phyloP scores from a whole-genome alignment of 2,329 filamentous ascomycete species.

The Pleomassaria siparia region DNA sequence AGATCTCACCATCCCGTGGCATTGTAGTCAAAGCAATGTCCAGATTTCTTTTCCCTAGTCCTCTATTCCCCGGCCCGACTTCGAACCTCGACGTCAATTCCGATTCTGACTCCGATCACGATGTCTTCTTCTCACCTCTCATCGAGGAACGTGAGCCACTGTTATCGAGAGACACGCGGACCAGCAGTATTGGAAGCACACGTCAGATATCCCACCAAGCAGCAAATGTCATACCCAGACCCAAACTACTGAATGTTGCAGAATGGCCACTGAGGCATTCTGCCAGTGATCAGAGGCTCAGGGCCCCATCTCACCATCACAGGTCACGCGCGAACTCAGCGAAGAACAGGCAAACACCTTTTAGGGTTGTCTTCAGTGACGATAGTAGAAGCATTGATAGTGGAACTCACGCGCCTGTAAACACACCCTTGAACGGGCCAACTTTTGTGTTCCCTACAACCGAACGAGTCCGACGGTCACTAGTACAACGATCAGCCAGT shows the following conservation, averaged over 20 bases:
- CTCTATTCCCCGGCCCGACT: background rate
- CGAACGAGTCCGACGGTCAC: background rate
- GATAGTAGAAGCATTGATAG: background rate
- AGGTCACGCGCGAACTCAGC: background rate
- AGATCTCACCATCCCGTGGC: background rate
- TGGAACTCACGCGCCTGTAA: background rate
- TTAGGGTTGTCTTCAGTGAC: background rate
- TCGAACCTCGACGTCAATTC: background rate
- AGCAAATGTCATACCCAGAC: background rate
- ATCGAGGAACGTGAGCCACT: conserved; percentile 1
- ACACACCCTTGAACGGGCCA: background rate
- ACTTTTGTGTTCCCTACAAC: background rate
- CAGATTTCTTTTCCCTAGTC: background rate
- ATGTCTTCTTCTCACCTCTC: background rate
- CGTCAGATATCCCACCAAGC: background rate
- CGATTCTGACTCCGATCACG: background rate
- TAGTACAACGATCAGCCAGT: conserved; percentile 12
- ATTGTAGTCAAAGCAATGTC: background rate
- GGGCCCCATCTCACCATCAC: background rate
- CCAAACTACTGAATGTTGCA: background rate
- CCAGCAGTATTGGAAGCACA: background rate
- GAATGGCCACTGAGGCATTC: background rate
- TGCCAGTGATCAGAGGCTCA: background rate
- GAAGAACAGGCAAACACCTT: background rate
- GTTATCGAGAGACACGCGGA: background rate